Evolutionary conservation across 331 rosid species (phyloP), one percentile per base, ranked within the genome.

Genomic region (Pyrus hybrid): DNA sequence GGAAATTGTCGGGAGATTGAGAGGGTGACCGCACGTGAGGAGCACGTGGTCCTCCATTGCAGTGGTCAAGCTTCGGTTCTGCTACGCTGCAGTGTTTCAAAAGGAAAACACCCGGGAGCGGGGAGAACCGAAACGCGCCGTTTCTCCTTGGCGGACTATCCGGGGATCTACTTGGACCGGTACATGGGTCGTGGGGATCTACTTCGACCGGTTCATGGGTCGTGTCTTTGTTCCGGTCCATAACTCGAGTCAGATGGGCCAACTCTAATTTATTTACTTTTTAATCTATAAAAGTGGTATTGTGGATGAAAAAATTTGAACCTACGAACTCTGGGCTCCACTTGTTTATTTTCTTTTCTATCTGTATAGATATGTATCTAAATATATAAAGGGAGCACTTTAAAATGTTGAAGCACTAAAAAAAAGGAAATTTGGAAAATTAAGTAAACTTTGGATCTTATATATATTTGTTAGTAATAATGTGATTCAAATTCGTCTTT

Each of bases 41-140:
- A 2, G 32, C 78, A 23, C 72, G 32, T 32, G 71, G 54, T 80
- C 90, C 83, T 73, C 71, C 82, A 80, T 78, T 64, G 72, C 75
- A 32, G 66, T 37, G 49, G 14, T 25, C 13, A 45, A 70, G 76
- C 67, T 60, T 14, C 5, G 63, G 49, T 18, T 47, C 43, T 28
- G 74, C 8, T n/a, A 21, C 22, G 28, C n/a, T 6, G 26, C n/a
- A 6, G 47, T 20, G 16, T 70, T 71, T 71, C 66, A 56, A 71
- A 71, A 30, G 32, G 16, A 54, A 71, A 71, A 30, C 51, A 13
- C 18, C 29, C 66, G 54, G 76, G 76, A 57, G 37, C 54, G 33
- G 53, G 53, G 54, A 37, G 6, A 32, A 32, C 2, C 29, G 17
- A 16, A 56, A 13, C 64, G 26, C 49, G 63, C 63, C 63, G 28